These are phyloP conservation scores for Ustilago tritici DNA, from an alignment of 1,284 basidiomycete species.

Conservation along the genomic window DNA sequence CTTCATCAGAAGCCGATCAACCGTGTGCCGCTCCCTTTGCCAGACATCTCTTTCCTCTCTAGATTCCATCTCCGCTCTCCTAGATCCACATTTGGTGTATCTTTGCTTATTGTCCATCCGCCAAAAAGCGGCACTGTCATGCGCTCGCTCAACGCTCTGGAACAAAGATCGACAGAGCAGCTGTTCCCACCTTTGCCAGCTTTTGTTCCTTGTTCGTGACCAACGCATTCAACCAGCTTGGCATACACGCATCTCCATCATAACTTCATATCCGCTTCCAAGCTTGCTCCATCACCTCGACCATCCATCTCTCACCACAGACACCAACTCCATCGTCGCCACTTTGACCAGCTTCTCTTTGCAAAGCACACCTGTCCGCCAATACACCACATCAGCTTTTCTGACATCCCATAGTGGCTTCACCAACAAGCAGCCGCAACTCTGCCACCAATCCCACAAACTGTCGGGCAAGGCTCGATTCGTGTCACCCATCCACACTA, in stretches of 20 bases:
- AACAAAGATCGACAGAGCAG: slow-evolving; percentile 7
- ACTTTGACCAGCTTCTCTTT: no score
- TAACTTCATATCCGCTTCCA: background rate
- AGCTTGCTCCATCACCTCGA: background rate
- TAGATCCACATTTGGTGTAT: background rate
- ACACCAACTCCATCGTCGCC: background rate
- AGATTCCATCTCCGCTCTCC: slow-evolving; percentile 9
- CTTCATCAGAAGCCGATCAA: slow-evolving; percentile 1
- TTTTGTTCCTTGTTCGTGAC: background rate
- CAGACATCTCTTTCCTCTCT: background rate
- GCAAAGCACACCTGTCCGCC: no score
- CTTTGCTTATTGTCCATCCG: slow-evolving; percentile 3
- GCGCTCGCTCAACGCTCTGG: slow-evolving; percentile 6
- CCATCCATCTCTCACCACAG: background rate
- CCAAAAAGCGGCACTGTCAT: background rate
- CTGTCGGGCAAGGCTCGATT: background rate
- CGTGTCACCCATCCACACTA: background rate
- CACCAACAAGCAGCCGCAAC: no score
- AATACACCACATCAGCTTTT: no score
- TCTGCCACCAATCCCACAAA: background rate
- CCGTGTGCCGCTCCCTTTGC: slow-evolving; percentile 1
- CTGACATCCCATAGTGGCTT: no score
- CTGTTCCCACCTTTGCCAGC: background rate
- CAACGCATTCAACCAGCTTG: slow-evolving; percentile 4
- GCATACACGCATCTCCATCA: background rate